Base-by-base conservation (phyloP, 306 rosid species). In the Quercus ilex region DNA sequence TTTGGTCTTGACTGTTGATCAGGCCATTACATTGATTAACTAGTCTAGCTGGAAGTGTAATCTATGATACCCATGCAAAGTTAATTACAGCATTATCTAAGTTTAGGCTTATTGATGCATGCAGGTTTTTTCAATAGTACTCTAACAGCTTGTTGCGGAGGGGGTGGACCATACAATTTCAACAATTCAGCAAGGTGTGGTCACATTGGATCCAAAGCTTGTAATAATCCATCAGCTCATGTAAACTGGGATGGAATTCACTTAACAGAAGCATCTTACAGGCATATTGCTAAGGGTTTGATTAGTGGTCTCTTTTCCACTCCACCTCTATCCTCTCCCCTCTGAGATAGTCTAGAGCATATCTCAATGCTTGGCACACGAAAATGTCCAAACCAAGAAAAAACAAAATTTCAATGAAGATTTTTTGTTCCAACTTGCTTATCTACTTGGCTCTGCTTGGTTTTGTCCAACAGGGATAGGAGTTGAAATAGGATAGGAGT, bases 231-330 rank as follows among this genome's bases (percentile, higher is more conserved):
- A 10, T 82, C 88, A 2, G 65, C 82, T 1, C 56, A 69, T 71
- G 79, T 72, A 31, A 92, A 87, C 23, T 90, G 95, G 97, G 97
- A 90, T 74, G 97, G 97, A 56, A 5, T 86, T 58, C 93, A 90
- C 78, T 85, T 90, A 56, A 90, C 97, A 0, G 92, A 89, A 75
- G 92, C 93, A 1, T 93, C 95, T 56, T 83, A 90, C 83, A 58
- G 64, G 26, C 62, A 77, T 23, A 86, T 92, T 25, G 88, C 93
- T 15, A 70, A 74, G 55, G 90, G 81, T 69, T 73, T 90, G 28
- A 63, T 86, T 49, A 0, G 78, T 1, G 92, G 92, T 49, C 84
- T 81, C 43, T 90, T 89, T 76, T 59, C 93, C 63, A 13, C 76
- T 26, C 87, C 90, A 12, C 75, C 86, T 20, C 68, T 43, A 69